These are phyloP conservation scores for Amphichorda felina DNA, from an alignment of 2,329 filamentous ascomycete genomes.

Conservation along the genomic window DNA sequence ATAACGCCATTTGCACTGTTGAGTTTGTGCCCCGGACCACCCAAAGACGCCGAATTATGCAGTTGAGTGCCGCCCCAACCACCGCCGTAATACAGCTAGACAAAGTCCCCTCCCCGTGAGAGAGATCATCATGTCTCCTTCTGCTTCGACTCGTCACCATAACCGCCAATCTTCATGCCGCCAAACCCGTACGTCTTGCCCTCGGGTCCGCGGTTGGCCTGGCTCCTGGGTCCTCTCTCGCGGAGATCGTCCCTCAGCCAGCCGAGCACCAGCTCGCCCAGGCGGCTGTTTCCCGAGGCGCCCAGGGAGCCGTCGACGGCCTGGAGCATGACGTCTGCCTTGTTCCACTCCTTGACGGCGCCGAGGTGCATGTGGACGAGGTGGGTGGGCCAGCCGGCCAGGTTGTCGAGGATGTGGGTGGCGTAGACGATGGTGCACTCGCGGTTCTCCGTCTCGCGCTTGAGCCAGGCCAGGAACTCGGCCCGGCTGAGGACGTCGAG, in stretches of 20 bases:
- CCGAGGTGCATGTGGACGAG: conserved; percentile 93
- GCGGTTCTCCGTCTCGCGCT: conserved; percentile 70
- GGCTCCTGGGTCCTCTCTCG: conserved; percentile 64
- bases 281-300: conserved; percentile 58
- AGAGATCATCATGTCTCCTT: conserved; percentile 11
- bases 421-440: conserved; percentile 92
- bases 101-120: neutral
- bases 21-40: conserved; percentile 8
- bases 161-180: conserved; percentile 40
- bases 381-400: conserved; percentile 90
- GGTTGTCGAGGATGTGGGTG: conserved; percentile 92
- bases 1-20: conserved; percentile 12
- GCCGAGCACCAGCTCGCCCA: conserved; percentile 76
- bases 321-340: conserved; percentile 56
- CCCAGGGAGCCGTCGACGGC: conserved; percentile 26
- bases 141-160: conserved; percentile 39
- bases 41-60: conserved; percentile 13
- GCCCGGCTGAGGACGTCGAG: conserved; percentile 76
- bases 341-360: conserved; percentile 75
- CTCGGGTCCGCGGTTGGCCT: conserved; percentile 42
- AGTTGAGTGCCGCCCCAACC: conserved; percentile 16
- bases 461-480: conserved; percentile 78
- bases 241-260: conserved; percentile 78
- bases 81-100: neutral
- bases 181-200: conserved; percentile 49